phyloP scores from a whole-genome alignment of 148 eudicot genomes.

The Chenopodium formosanum region DNA sequence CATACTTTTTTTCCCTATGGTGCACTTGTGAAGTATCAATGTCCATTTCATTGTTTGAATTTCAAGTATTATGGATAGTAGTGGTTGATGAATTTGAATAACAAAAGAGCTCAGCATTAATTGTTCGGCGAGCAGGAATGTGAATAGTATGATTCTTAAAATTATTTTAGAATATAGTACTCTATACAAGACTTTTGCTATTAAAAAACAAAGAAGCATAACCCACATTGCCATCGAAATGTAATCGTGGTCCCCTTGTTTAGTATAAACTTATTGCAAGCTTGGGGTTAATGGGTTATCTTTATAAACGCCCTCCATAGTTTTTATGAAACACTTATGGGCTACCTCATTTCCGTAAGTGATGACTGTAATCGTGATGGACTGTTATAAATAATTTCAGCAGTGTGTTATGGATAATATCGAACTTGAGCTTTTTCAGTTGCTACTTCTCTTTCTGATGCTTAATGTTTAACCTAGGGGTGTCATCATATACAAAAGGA shows the following conservation, averaged over 20 bases:
- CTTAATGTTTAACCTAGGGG: too few relatives aligned
- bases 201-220: background rate
- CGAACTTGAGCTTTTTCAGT: background rate
- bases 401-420: background rate
- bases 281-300: background rate
- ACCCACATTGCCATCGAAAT: background rate
- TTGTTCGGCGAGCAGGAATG: background rate
- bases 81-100: background rate
- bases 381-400: background rate
- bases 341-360: too few relatives aligned
- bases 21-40: background rate
- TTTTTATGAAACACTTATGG: too few relatives aligned
- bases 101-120: background rate
- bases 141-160: background rate
- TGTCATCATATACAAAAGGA: too few relatives aligned
- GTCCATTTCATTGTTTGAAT: background rate
- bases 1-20: background rate
- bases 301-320: too few relatives aligned
- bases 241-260: background rate
- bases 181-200: background rate
- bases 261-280: background rate
- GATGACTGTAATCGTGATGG: background rate
- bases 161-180: background rate
- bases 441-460: slow-evolving; percentile 3
- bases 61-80: background rate